Evolutionary conservation across 768 basidiomycete genomes (phyloP).

Genomic region (Lactarius vividus): DNA sequence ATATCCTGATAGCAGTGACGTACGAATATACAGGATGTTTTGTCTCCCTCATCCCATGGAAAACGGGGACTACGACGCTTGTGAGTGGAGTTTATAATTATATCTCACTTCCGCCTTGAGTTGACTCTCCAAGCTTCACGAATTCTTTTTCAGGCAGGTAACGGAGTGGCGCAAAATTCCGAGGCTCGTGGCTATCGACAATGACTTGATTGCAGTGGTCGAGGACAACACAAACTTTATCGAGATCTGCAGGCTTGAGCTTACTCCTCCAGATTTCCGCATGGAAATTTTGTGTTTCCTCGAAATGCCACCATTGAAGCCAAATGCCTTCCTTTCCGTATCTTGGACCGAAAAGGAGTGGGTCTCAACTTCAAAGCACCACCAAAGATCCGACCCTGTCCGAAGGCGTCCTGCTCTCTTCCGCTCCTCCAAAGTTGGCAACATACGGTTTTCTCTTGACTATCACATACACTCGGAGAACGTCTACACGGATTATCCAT

Average conservation of each 20-base stretch:
- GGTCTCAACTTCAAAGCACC: conserved; percentile 2
- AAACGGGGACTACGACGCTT: conserved; percentile 5
- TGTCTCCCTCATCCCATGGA: conserved; percentile 20
- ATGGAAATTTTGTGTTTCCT: conserved; percentile 8
- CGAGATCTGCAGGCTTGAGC: conserved; percentile 17
- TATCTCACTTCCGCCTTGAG: neutral
- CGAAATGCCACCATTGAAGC: conserved; percentile 1
- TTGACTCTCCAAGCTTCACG: conserved; percentile 10
- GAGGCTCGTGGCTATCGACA: conserved; percentile 14
- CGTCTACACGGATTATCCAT: neutral
- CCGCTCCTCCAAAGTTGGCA: conserved; percentile 19
- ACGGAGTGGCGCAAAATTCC: conserved; percentile 13
- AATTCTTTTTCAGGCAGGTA: neutral
- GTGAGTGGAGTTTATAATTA: neutral
- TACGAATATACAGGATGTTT: conserved; percentile 7
- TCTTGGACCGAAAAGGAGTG: conserved; percentile 10
- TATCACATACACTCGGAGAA: neutral
- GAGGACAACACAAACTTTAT: conserved; percentile 5
- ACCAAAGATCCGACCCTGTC: neutral
- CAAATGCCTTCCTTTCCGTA: neutral
- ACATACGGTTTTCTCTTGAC: conserved; percentile 2
- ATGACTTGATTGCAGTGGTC: conserved; percentile 5
- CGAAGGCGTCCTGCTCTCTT: conserved; percentile 9
- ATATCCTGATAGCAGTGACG: conserved; percentile 14
- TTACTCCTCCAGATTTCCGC: neutral